Conservation (phyloP, 169 alveolate genomes). For the Plasmodium falciparum region DNA sequence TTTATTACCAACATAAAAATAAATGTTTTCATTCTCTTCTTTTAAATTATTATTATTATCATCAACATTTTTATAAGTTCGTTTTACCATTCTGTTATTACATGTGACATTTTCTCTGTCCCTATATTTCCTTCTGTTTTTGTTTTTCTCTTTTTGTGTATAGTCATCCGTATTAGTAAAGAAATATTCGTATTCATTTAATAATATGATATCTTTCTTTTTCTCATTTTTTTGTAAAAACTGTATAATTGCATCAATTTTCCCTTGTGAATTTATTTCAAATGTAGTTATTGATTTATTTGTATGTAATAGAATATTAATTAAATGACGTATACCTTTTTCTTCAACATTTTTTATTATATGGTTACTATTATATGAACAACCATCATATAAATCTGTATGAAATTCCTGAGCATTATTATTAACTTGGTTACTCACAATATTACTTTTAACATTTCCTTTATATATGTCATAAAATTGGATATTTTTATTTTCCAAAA, state of each 20-base stretch:
- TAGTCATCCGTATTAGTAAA: conserved; percentile 14
- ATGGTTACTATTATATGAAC: too few relatives aligned
- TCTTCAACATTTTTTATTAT: background rate
- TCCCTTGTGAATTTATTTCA: conserved; percentile 8
- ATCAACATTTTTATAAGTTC: too few relatives aligned
- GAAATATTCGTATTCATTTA: conserved; percentile 43
- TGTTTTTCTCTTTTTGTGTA: background rate
- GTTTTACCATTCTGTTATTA: background rate
- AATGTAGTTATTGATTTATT: conserved; percentile 24
- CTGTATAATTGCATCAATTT: conserved; percentile 22
- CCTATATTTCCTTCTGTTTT: background rate
- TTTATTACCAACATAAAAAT: conserved; percentile 44
- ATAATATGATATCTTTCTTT: background rate
- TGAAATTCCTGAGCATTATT: too few relatives aligned
- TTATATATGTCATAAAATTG: too few relatives aligned
- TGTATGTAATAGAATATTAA: conserved; percentile 4
- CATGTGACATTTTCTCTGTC: background rate
- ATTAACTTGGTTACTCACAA: too few relatives aligned
- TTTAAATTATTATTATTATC: too few relatives aligned
- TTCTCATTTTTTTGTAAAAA: conserved; percentile 8
- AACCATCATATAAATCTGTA: too few relatives aligned
- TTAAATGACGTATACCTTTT: background rate
- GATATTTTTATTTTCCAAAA: background rate
- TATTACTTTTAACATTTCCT: too few relatives aligned
- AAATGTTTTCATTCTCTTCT: background rate